A percentile compares a stretch with the other conserved stretches of the same genome.
phyloP scores from a whole-genome alignment of 2,329 filamentous ascomycete species.

The Fusarium begoniae region DNA sequence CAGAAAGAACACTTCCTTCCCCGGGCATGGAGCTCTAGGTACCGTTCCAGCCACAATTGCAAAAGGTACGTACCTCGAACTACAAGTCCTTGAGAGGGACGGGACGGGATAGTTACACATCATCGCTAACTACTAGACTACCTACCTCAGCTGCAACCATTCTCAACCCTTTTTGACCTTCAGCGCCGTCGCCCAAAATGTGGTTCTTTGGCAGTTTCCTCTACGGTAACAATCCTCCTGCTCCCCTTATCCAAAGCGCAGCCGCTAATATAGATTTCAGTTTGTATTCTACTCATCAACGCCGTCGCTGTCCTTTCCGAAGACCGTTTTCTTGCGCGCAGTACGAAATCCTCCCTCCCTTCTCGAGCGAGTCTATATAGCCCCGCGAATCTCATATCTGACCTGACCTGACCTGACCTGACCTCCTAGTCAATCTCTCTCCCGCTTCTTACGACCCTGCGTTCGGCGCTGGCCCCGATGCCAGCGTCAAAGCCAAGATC shows the following conservation, averaged over 20 bases:
- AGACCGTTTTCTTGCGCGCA: constrained; percentile 87
- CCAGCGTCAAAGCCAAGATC: constrained; percentile 85
- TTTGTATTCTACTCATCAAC: constrained; percentile 89
- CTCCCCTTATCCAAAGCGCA: background rate
- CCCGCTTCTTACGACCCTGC: constrained; percentile 74
- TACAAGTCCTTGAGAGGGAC: background rate
- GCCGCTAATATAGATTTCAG: constrained; percentile 47
- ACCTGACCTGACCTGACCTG: constrained; percentile 18
- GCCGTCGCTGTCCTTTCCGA: constrained; percentile 93
- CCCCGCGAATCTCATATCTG: constrained; percentile 9
- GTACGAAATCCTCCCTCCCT: constrained; percentile 42
- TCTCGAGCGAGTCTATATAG: background rate
- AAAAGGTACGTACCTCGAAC: constrained; percentile 21
- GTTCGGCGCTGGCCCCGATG: constrained; percentile 78
- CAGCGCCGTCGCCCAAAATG: constrained; percentile 56
- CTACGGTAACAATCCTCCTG: constrained; percentile 57
- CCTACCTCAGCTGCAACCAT: background rate
- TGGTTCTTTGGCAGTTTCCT: constrained; percentile 77
- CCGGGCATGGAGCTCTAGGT: background rate
- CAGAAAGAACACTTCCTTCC: background rate
- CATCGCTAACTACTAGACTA: constrained; percentile 15
- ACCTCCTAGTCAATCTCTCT: constrained; percentile 74
- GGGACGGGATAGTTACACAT: constrained; percentile 32
- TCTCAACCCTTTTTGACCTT: background rate
- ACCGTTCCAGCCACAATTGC: constrained; percentile 19